These are phyloP conservation scores for Penicillium paneum DNA, from an alignment of 2,329 filamentous ascomycete species.

Conservation along the genomic window DNA sequence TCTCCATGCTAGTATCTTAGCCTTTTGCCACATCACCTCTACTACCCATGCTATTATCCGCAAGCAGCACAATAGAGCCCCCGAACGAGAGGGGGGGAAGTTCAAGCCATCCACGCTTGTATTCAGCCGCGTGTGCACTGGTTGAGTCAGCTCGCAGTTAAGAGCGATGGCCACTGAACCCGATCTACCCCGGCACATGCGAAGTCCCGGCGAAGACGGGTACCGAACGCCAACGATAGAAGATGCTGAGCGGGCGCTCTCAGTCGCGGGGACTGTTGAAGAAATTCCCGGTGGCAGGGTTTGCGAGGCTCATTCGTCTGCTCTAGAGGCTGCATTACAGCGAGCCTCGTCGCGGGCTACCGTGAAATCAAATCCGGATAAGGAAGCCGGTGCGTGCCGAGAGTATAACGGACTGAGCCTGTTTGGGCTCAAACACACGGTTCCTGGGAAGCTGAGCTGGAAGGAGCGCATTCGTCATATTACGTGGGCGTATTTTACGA, in stretches of 20 bases:
- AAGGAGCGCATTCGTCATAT: conserved; percentile 59
- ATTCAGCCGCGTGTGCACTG: background rate
- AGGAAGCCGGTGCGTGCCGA: conserved; percentile 5
- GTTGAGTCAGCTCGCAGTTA: background rate
- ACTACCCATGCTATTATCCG: background rate
- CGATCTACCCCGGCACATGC: conserved; percentile 34
- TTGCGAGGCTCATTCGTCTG: conserved; percentile 29
- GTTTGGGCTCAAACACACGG: conserved; percentile 14
- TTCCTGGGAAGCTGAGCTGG: conserved; percentile 41
- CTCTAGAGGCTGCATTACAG: conserved; percentile 27
- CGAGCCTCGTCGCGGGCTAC: conserved; percentile 20
- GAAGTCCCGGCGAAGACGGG: conserved; percentile 42
- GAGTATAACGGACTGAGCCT: conserved; percentile 17
- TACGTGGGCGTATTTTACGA: conserved; percentile 77
- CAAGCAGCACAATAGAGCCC: background rate
- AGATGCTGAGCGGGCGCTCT: conserved; percentile 35
- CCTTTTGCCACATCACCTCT: background rate
- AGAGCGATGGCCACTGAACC: conserved; percentile 21
- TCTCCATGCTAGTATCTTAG: background rate
- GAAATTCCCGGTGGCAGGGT: conserved; percentile 13
- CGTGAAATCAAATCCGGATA: conserved; percentile 2
- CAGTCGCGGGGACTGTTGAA: conserved; percentile 5
- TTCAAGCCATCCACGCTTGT: background rate
- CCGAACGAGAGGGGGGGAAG: background rate
- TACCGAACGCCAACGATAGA: conserved; percentile 47